phyloP scores from a whole-genome alignment of 2,329 filamentous ascomycete species.

The Lojkania enalia region DNA sequence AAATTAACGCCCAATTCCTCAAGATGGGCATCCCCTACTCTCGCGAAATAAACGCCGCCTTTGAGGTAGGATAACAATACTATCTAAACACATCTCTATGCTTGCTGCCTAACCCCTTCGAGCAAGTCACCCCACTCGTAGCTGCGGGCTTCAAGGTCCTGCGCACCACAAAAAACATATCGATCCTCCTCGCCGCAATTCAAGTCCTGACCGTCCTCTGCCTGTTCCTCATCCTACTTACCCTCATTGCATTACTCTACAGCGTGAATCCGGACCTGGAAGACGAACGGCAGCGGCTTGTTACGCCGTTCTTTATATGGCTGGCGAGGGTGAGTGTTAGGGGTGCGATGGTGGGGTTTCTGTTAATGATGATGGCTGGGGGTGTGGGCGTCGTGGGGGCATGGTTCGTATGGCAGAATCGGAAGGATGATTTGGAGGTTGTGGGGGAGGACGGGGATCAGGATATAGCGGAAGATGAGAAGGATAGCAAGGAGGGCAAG shows the following conservation, averaged over 20 bases:
- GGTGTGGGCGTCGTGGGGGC: slow-evolving; percentile 12
- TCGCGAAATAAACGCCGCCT: slow-evolving; percentile 55
- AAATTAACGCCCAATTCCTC: no score
- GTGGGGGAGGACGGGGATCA: slow-evolving; percentile 35
- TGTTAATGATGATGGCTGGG: slow-evolving; percentile 4
- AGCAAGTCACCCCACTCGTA: slow-evolving; percentile 57
- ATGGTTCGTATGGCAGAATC: slow-evolving; percentile 24
- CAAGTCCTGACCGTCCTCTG: slow-evolving; percentile 52
- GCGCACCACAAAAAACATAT: slow-evolving; percentile 55
- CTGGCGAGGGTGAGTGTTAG: slow-evolving; percentile 17
- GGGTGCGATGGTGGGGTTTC: slow-evolving; percentile 4
- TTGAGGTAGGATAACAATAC: no score
- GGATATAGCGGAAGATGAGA: slow-evolving; percentile 19
- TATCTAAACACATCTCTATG: no score
- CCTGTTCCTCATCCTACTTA: slow-evolving; percentile 45
- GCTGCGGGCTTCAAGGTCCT: slow-evolving; percentile 54
- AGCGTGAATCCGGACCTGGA: slow-evolving; percentile 55
- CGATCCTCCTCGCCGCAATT: slow-evolving; percentile 52
- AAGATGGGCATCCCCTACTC: slow-evolving; percentile 58
- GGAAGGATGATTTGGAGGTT: slow-evolving; percentile 31
- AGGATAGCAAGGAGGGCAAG: slow-evolving; percentile 11
- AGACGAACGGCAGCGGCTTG: slow-evolving; percentile 24
- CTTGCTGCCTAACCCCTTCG: no score
- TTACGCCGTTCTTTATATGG: slow-evolving; percentile 49
- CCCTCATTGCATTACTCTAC: slow-evolving; percentile 47